Conservation (phyloP, 306 rosid genomes). For the Trifolium fragiferum region DNA sequence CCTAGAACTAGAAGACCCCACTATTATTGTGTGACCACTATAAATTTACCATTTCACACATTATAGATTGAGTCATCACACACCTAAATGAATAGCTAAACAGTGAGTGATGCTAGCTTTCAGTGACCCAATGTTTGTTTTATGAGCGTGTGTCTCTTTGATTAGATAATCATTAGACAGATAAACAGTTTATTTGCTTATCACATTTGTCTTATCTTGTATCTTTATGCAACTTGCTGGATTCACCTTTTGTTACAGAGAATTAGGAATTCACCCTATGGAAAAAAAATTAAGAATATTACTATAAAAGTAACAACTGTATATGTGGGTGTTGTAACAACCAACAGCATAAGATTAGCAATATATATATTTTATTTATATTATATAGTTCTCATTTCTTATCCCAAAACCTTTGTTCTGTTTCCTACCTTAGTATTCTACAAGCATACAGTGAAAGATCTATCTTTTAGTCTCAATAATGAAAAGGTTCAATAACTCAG, state of each 20-base stretch:
- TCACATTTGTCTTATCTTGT: constrained; percentile 26
- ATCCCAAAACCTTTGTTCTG: constrained; percentile 21
- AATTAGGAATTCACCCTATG: constrained; percentile 14
- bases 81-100: constrained; percentile 7
- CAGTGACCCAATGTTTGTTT: constrained; percentile 9
- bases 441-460: constrained; percentile 27
- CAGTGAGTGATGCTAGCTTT: constrained; percentile 12
- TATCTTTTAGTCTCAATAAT: constrained; percentile 36
- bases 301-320: constrained; percentile 32
- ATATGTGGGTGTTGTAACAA: constrained; percentile 26
- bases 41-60: constrained; percentile 30
- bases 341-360: constrained; percentile 28
- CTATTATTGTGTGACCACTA: constrained; percentile 18
- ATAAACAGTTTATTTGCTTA: constrained; percentile 30
- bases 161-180: constrained; percentile 41
- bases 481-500: constrained; percentile 59
- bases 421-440: constrained; percentile 8
- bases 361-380: not conserved
- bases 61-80: not conserved
- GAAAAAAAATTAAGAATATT: not conserved
- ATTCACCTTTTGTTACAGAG: constrained; percentile 35
- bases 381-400: not conserved
- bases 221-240: not conserved
- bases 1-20: not conserved
- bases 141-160: constrained; percentile 24